Evolutionary conservation across 371 early-diverging fungal genomes (phyloP), one percentile per base, ranked within the genome.

Genomic region (Apophysomyces trapeziformis): DNA sequence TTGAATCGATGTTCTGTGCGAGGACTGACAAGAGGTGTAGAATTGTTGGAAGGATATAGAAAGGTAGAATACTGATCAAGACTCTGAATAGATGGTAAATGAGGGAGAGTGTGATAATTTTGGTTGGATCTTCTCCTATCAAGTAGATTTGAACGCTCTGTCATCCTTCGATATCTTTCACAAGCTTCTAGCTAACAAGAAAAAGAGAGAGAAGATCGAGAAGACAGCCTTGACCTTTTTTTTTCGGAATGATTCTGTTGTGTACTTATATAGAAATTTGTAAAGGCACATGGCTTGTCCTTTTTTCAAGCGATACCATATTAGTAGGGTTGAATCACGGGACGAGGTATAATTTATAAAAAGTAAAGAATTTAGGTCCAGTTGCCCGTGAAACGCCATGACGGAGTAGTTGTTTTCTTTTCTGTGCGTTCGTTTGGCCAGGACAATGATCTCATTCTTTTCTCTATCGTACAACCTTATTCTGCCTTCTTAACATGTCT

Each of bases 91-190:
- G 57, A 18, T 16, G 39, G 45, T n/a, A 56, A 45, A 47, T 57
- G 61, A 61, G 54, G 54, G 5, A 41, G 16, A 14, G 76, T 63
- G 36, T 73, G 63, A n/a, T 73, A 63, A 18, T 68, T 58, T 64
- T 37, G 39, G 39, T 38, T 58, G 16, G 67, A 44, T 57, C 75
- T 57, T n/a, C 78, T 58, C 32, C 75, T 66, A 26, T 75, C 73
- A 38, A 78, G 62, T 16, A 78, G 58, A 14, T 71, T 67, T 4
- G 78, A 60, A 16, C 66, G 62, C 50, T 78, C 78, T 7, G 71
- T 70, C 56, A 63, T 38, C 16, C 46, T 45, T 45, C 58, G 38
- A 57, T 26, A 37, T 12, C 13, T 43, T 57, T 16, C 14, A 5
- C 8, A 39, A 4, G 5, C 54, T 26, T 26, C 7, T 1, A 14